Base-by-base conservation (phyloP, 805 yeast species). In the Ogataea trehaloabstinens region DNA sequence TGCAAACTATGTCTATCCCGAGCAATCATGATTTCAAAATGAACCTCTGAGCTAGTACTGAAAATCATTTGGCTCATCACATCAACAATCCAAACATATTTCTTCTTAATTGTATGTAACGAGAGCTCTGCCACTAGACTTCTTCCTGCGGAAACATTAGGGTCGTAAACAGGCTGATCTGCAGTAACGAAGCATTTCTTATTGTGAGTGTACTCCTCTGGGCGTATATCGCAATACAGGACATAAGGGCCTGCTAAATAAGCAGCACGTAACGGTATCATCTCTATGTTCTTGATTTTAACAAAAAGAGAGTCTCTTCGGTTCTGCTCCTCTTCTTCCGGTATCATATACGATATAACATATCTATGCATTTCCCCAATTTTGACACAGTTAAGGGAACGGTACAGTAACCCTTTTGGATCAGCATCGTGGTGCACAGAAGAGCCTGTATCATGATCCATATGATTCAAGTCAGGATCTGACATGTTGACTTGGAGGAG, bases 231-330 rank as follows among this genome's bases (percentile, higher is more conserved):
- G 17, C 82, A 85, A 53, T 93, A 93, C 5, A 93, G 63, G 2
- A 86, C 70, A 56, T 80, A 91, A 0, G 99, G 99, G 0, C 98
- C 99, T 1, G 90, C 82, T 31, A 93, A 61, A 52, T 82, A 87
- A 1, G 95, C 85, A 0, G 97, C 95, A 20, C 95, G 63, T 48
- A 87, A 58, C 1, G 93, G 73, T 3, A 85, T 64, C 47, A 78
- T 75, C 58, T 89, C 96, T 3, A 64, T 67, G 61, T 90, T 90
- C 52, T 76, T 78, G 27, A 90, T 74, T 38, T 76, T 73, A 17
- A 84, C 60, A 72, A 75, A 80, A 1, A 78, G 43, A 1, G 58
- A 40, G 10, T 43, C 28, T 6, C 34, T 28, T 25, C 32, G 45
- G 18, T 41, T 36, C 16, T 32, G 33, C 16, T 52, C 49, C 3